Conservation (phyloP, 768 basidiomycete genomes). For the Clitopilus passeckerianus region DNA sequence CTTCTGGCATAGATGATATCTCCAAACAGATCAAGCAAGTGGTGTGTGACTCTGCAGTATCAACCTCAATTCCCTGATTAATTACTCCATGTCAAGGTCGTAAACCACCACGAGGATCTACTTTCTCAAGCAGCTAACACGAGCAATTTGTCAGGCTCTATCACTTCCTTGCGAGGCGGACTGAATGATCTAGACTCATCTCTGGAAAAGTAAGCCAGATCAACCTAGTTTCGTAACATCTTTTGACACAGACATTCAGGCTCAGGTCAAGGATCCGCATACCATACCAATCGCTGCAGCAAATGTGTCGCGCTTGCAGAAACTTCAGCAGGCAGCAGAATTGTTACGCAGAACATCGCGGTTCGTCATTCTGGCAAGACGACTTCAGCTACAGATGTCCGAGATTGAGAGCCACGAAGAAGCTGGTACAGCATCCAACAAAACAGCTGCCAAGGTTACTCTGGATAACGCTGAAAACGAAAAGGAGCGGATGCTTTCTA, state of each 20-base stretch:
- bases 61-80: not conserved
- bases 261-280: slow-evolving; percentile 81
- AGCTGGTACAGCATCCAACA: slow-evolving; percentile 4
- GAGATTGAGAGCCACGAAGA: slow-evolving; percentile 41
- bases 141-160: slow-evolving; percentile 62
- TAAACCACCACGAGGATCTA: slow-evolving; percentile 76
- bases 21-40: slow-evolving; percentile 87
- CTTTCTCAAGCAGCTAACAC: slow-evolving; percentile 79
- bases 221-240: slow-evolving; percentile 7
- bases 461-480: slow-evolving; percentile 52
- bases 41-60: not conserved
- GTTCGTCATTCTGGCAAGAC: slow-evolving; percentile 76
- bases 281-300: slow-evolving; percentile 74
- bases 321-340: slow-evolving; percentile 80
- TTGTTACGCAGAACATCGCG: slow-evolving; percentile 79
- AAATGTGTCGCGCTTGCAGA: slow-evolving; percentile 70
- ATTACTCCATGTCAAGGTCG: slow-evolving; percentile 47
- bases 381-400: slow-evolving; percentile 82
- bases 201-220: slow-evolving; percentile 61
- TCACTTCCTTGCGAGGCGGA: slow-evolving; percentile 62
- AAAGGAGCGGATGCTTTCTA: slow-evolving; percentile 83
- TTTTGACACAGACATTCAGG: slow-evolving; percentile 34
- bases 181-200: slow-evolving; percentile 71
- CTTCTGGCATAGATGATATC: slow-evolving; percentile 86
- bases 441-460: not conserved